phyloP scores from a whole-genome alignment of 371 early-diverging fungal species.

The Rhizopus sp. region DNA sequence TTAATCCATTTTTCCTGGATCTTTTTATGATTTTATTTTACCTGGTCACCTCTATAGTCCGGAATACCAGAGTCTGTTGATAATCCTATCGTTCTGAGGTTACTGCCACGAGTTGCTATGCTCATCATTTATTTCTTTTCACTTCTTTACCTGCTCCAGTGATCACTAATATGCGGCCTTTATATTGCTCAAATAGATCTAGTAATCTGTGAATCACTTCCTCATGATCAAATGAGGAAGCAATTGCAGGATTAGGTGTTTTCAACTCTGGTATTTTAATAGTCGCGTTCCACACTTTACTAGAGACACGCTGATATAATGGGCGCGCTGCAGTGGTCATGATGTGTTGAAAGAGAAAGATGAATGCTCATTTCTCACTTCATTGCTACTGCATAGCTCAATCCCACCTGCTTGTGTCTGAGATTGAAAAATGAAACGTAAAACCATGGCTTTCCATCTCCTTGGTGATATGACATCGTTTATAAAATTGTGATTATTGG shows the following conservation, averaged over 20 bases:
- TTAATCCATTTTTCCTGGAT: neutral
- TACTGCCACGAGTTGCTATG: too few relatives aligned
- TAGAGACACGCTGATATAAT: slow-evolving; percentile 7
- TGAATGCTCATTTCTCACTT: too few relatives aligned
- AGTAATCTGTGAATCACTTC: slow-evolving; percentile 37
- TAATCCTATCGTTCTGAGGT: slow-evolving; percentile 49
- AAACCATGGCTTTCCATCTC: too few relatives aligned
- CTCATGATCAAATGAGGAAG: slow-evolving; percentile 26
- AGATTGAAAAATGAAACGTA: too few relatives aligned
- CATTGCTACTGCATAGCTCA: too few relatives aligned
- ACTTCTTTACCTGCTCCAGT: slow-evolving; percentile 52
- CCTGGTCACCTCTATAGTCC: slow-evolving; percentile 83
- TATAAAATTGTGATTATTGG: too few relatives aligned
- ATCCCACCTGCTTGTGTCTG: too few relatives aligned
- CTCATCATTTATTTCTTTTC: neutral
- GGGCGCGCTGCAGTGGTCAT: neutral
- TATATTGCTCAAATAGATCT: slow-evolving; percentile 43
- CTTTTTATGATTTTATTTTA: slow-evolving; percentile 15
- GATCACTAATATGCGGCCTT: slow-evolving; percentile 48
- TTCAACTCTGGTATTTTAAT: slow-evolving; percentile 43
- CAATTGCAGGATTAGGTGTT: slow-evolving; percentile 15
- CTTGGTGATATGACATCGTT: too few relatives aligned
- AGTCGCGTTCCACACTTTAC: slow-evolving; percentile 34
- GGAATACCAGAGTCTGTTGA: slow-evolving; percentile 87
- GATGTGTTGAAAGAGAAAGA: too few relatives aligned